phyloP scores from a whole-genome alignment of 352 stramenopile species.

The Aphanomyces invadans region DNA sequence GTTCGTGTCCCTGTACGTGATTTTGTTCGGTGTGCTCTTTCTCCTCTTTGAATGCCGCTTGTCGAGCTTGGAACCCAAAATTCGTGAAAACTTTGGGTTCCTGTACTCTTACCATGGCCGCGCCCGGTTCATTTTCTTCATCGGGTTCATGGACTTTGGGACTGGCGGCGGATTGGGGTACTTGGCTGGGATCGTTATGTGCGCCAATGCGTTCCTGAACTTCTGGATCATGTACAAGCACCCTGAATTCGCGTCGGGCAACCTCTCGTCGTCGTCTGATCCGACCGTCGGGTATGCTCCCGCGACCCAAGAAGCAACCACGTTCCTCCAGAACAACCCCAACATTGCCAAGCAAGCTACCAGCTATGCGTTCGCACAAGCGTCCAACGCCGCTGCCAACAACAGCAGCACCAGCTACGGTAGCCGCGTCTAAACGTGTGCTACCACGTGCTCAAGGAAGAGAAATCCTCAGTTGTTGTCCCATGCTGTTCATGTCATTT shows the following conservation, averaged over 20 bases:
- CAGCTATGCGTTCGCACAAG: conserved; percentile 20
- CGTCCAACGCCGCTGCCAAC: not conserved
- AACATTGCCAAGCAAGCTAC: conserved; percentile 26
- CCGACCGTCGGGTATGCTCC: conserved; percentile 19
- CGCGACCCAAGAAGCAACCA: conserved; percentile 18
- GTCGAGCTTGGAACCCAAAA: conserved; percentile 12
- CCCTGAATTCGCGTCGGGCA: conserved; percentile 22
- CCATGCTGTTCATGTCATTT: not conserved
- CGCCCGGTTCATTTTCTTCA: conserved; percentile 26
- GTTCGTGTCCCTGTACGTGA: conserved; percentile 25
- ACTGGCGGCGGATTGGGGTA: conserved; percentile 23
- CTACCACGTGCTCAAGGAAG: not conserved
- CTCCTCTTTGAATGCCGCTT: conserved; percentile 27
- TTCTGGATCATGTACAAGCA: conserved; percentile 24
- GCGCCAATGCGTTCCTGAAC: conserved; percentile 25
- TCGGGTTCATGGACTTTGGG: conserved; percentile 27
- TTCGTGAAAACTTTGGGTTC: conserved; percentile 26
- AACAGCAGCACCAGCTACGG: conserved; percentile 11
- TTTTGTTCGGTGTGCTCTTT: conserved; percentile 26
- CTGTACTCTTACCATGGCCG: conserved; percentile 26
- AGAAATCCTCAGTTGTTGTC: not conserved
- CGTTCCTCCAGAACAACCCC: conserved; percentile 22
- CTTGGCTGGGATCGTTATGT: conserved; percentile 24
- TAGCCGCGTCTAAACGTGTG: conserved; percentile 2
- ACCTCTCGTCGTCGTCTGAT: conserved; percentile 21